Conservation (phyloP, 2,329 filamentous ascomycete genomes). For the Exophiala calicioides region DNA sequence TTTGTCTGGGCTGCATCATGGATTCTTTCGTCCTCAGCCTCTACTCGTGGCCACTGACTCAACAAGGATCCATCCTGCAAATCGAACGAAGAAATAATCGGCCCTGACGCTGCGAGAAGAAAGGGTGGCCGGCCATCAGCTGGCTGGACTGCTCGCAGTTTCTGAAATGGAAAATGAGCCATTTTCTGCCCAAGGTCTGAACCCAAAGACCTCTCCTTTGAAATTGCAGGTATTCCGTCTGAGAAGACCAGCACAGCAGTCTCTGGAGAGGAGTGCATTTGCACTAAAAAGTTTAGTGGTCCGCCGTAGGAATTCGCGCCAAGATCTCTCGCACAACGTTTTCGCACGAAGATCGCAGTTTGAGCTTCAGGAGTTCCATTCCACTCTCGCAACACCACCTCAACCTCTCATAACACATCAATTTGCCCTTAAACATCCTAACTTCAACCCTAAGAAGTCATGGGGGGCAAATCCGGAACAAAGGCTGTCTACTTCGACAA, state of each 20-base stretch:
- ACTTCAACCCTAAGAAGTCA: constrained; percentile 94
- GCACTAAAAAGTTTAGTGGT: constrained; percentile 1
- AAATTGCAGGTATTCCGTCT: too few relatives aligned
- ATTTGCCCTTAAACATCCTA: constrained; percentile 93
- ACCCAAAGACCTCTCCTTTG: too few relatives aligned
- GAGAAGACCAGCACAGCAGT: background rate
- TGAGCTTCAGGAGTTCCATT: constrained; percentile 8
- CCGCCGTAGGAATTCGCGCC: constrained; percentile 9
- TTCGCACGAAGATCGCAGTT: constrained; percentile 10
- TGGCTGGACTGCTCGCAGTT: constrained; percentile 49
- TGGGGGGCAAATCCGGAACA: constrained; percentile 94
- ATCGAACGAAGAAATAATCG: constrained; percentile 68
- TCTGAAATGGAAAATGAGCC: constrained; percentile 62
- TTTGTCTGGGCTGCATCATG: constrained; percentile 32
- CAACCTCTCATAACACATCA: constrained; percentile 31
- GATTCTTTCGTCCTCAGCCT: constrained; percentile 34
- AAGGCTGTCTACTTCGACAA: constrained; percentile 99
- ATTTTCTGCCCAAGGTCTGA: too few relatives aligned
- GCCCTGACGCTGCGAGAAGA: constrained; percentile 73
- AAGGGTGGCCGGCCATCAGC: constrained; percentile 42
- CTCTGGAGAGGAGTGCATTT: background rate
- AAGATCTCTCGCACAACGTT: constrained; percentile 10
- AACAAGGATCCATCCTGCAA: constrained; percentile 59
- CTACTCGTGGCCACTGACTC: constrained; percentile 58
- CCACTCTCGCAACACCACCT: constrained; percentile 32